A percentile compares a stretch with the other conserved stretches of the same genome.
Evolutionary conservation across 2,329 filamentous ascomycete species (phyloP).

Genomic region (Teratosphaeriaceae sp.): DNA sequence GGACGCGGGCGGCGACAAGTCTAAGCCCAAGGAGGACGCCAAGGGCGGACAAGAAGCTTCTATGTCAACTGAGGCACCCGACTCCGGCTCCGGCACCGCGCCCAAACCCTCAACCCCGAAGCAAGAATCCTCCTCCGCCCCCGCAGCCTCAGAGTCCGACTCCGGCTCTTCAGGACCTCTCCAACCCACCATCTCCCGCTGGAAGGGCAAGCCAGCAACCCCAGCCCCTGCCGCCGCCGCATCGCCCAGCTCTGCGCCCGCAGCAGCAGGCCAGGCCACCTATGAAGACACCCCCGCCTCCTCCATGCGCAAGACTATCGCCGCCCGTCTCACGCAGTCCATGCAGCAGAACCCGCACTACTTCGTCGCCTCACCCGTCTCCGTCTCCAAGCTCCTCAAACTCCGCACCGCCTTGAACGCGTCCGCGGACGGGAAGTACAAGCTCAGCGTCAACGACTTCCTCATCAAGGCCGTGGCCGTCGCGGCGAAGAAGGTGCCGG

Average conservation of each 20-base stretch:
- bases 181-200: constrained; percentile 74
- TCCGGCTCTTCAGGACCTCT: constrained; percentile 71
- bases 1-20: constrained; percentile 82
- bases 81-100: constrained; percentile 52
- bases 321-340: constrained; percentile 81
- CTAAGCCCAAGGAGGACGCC: constrained; percentile 53
- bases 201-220: constrained; percentile 58
- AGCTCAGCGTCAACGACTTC: constrained; percentile 99
- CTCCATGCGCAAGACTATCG: constrained; percentile 98
- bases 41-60: constrained; percentile 56
- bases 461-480: constrained; percentile 91
- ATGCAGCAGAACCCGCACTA: constrained; percentile 95
- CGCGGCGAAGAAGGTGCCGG: constrained; percentile 87
- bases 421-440: constrained; percentile 86
- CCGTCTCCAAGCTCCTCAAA: constrained; percentile 91
- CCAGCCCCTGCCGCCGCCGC: constrained; percentile 44
- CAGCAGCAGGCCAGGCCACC: constrained; percentile 51
- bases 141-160: constrained; percentile 61
- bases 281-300: constrained; percentile 81
- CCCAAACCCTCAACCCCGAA: constrained; percentile 48
- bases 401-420: constrained; percentile 90
- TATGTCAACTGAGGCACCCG: constrained; percentile 55
- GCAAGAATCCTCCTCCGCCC: constrained; percentile 41
- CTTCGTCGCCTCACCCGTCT: constrained; percentile 87
- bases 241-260: constrained; percentile 41